A percentile compares a stretch with the other conserved stretches of the same genome.
phyloP scores from a whole-genome alignment of 1,139 yeast genomes.

The Geotrichum phurueaensis region DNA sequence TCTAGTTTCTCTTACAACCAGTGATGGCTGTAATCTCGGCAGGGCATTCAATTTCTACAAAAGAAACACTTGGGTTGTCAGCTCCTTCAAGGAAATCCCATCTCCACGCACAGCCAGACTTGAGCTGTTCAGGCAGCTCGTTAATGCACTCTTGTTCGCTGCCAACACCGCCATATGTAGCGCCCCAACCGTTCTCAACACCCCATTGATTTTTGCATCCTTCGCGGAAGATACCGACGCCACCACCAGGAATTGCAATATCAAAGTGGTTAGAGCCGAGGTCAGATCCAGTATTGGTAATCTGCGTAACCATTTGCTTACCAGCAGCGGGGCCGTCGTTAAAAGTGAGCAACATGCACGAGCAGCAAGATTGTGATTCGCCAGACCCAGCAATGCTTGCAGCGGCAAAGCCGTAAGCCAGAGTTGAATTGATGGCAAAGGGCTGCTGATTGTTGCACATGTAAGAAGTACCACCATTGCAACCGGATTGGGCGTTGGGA shows the following conservation, averaged over 20 bases:
- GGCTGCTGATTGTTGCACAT: conserved; percentile 22
- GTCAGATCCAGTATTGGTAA: conserved; percentile 22
- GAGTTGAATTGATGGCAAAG: conserved; percentile 15
- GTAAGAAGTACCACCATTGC: conserved; percentile 20
- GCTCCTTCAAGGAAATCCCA: conserved; percentile 18
- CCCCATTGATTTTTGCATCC: conserved; percentile 20
- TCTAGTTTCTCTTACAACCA: too few species aligned
- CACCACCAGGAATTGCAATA: conserved; percentile 21
- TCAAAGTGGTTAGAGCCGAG: conserved; percentile 18
- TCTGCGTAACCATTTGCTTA: conserved; percentile 19
- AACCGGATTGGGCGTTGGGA: conserved; percentile 14
- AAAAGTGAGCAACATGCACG: conserved; percentile 20
- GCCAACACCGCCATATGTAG: conserved; percentile 19
- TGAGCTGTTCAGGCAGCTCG: conserved; percentile 15
- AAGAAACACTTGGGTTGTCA: conserved; percentile 20
- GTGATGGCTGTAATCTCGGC: conserved; percentile 19
- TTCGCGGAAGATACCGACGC: conserved; percentile 16
- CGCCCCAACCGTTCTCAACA: conserved; percentile 18
- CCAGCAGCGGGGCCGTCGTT: conserved; percentile 15
- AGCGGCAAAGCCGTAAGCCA: conserved; percentile 22
- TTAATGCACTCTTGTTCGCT: conserved; percentile 14
- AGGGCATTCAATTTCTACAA: conserved; percentile 21
- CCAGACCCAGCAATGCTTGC: conserved; percentile 16
- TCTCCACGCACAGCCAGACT: conserved; percentile 21
- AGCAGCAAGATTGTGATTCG: conserved; percentile 17